phyloP scores from a whole-genome alignment of 164 flowering plant genomes.

The Dillenia suffruticosa region DNA sequence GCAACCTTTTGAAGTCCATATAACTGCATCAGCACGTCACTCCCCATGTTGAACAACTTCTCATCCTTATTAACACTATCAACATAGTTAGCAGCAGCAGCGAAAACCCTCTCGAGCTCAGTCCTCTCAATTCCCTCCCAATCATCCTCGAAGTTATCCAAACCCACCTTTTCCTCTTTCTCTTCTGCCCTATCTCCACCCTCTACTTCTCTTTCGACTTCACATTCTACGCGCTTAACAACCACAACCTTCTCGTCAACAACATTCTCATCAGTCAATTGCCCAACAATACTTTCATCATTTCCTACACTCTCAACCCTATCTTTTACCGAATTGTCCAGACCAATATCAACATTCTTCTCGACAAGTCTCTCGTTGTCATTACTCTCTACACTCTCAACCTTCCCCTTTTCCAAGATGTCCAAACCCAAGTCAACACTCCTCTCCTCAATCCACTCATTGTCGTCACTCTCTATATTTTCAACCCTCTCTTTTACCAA shows the following conservation, averaged over 20 bases:
- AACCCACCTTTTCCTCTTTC: conserved; percentile 12
- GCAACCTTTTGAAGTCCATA: conserved; percentile 76
- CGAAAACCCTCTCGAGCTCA: conserved; percentile 59
- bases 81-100: conserved; percentile 39
- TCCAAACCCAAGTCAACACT: background rate
- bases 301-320: conserved; percentile 1
- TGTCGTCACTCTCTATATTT: conserved; percentile 5
- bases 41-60: conserved; percentile 29
- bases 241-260: conserved; percentile 1
- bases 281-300: conserved; percentile 9
- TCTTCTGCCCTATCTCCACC: conserved; percentile 3
- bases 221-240: background rate
- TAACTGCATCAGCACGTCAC: conserved; percentile 61
- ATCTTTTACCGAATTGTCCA: conserved; percentile 10
- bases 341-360: background rate
- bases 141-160: conserved; percentile 51
- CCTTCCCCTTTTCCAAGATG: background rate
- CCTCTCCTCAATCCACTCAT: conserved; percentile 11
- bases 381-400: conserved; percentile 3
- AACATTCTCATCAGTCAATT: conserved; percentile 9
- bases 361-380: background rate
- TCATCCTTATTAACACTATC: conserved; percentile 23
- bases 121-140: conserved; percentile 95
- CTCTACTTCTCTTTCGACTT: conserved; percentile 4
- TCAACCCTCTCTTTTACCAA: conserved; percentile 2